Evolutionary conservation across 345 rosid genomes (phyloP).

Genomic region (Garcia nutans): DNA sequence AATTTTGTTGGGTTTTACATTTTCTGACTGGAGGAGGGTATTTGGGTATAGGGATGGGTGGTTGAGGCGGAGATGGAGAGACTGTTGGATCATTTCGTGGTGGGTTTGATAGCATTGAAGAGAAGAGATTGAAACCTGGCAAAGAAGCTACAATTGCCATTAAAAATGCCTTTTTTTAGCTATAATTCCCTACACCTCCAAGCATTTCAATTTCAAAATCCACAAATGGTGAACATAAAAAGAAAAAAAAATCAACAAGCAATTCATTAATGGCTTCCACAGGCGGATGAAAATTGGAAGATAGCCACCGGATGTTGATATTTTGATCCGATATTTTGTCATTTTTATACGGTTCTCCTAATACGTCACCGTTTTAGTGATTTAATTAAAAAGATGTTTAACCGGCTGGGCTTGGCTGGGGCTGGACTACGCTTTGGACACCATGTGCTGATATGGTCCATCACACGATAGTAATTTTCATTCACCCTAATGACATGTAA

Average conservation of each 20-base stretch:
- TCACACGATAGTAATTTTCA: too few species aligned
- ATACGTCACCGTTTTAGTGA: neutral
- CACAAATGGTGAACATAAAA: too few species aligned
- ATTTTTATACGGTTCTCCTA: too few species aligned
- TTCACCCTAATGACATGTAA: too few species aligned
- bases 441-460: too few species aligned
- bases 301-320: neutral
- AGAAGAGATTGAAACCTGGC: conserved; percentile 62
- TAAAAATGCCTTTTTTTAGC: neutral
- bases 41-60: conserved; percentile 74
- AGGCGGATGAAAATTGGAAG: neutral
- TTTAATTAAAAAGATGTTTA: too few species aligned
- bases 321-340: neutral
- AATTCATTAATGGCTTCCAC: too few species aligned
- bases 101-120: conserved; percentile 65
- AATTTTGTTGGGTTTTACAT: conserved; percentile 18
- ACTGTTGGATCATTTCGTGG: conserved; percentile 31
- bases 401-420: too few species aligned
- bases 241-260: too few species aligned
- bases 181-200: neutral
- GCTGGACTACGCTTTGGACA: too few species aligned
- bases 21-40: conserved; percentile 52
- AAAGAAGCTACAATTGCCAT: conserved; percentile 67
- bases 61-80: conserved; percentile 26
- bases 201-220: neutral